A percentile compares a stretch with the other conserved stretches of the same genome.
phyloP scores from a whole-genome alignment of 768 basidiomycete genomes.

The Rhodotorula diobovata region DNA sequence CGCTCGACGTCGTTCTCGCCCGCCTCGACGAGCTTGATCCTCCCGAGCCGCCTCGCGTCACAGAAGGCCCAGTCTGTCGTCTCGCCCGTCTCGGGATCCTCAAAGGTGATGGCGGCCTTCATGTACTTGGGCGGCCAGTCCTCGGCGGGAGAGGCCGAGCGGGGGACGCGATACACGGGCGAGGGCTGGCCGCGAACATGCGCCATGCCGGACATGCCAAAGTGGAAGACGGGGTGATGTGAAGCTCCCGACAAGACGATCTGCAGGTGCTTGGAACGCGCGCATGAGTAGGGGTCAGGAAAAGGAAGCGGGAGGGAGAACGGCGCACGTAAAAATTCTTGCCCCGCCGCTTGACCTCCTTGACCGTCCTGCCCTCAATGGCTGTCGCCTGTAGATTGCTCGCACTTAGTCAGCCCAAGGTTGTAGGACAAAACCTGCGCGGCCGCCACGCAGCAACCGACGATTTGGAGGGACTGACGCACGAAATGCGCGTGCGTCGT shows the following conservation, averaged over 20 bases:
- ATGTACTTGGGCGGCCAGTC: slow-evolving; percentile 43
- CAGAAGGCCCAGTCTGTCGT: slow-evolving; percentile 41
- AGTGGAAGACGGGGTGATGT: slow-evolving; percentile 36
- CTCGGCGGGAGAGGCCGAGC: slow-evolving; percentile 12
- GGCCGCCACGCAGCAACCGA: too few relatives aligned
- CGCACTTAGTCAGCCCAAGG: too few relatives aligned
- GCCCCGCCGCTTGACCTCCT: slow-evolving; percentile 31
- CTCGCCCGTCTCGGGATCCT: background rate
- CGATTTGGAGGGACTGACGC: background rate
- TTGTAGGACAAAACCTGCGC: too few relatives aligned
- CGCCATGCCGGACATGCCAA: slow-evolving; percentile 39
- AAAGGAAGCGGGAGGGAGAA: background rate
- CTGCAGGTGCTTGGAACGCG: background rate
- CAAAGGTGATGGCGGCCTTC: slow-evolving; percentile 35
- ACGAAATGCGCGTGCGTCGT: slow-evolving; percentile 28
- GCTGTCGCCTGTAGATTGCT: slow-evolving; percentile 5
- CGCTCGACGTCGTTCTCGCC: slow-evolving; percentile 21
- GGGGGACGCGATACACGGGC: slow-evolving; percentile 35
- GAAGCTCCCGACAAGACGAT: slow-evolving; percentile 21
- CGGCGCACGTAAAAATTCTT: slow-evolving; percentile 46
- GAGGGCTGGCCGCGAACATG: slow-evolving; percentile 28
- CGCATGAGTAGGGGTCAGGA: background rate
- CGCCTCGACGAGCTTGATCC: slow-evolving; percentile 39
- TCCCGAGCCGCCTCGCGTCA: slow-evolving; percentile 39
- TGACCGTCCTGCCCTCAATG: slow-evolving; percentile 29